Evolutionary conservation across 208 protist species (phyloP), one percentile per base, ranked within the genome.

Genomic region (Tritrichomonas musculus): DNA sequence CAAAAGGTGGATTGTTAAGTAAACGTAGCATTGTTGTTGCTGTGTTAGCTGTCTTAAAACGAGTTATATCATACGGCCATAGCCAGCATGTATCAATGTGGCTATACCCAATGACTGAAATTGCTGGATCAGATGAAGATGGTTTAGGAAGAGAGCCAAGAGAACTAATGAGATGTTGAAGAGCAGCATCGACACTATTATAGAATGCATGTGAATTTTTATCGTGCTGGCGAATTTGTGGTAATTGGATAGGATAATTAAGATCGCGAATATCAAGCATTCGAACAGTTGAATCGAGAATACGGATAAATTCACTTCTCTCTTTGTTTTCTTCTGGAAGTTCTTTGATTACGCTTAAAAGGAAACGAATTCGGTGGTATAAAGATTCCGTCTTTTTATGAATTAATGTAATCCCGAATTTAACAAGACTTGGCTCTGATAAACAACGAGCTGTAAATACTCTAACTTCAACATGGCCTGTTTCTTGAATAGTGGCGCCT

Each of bases 71-170:
- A 47, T 88, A 88, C 39, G 77, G 77, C 77, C 77, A 88, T 27
- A 47, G 47, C 77, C 77, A 88, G 47, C 41, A 53, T 39, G 77
- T 88, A 57, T 88, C 77, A 57, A 88, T 53, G 27, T 88, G 77
- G 27, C 47, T 88, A 30, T 88, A 88, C 57, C 77, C 77, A 47
- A 88, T 57, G 33, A 88, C 47, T 39, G 77, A 88, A 60, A 88
- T 57, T 88, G 77, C 9, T 39, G 41, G 77, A 57, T 50, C 39
- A 20, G 25, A 44, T 11, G 53, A 25, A 3, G 39, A 27, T 53
- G 44, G 4, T 39, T 44, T 57, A 2, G 77, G 27, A 22, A 44
- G 13, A 5, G 25, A 30, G n/a, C 39, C 39, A 27, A 47, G 4
- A 22, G 47, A 14, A 11, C 27, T 39, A 3, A 20, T 53, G 27